Base-by-base conservation (phyloP, 2,329 filamentous ascomycete genomes). In the Alternaria sp. region DNA sequence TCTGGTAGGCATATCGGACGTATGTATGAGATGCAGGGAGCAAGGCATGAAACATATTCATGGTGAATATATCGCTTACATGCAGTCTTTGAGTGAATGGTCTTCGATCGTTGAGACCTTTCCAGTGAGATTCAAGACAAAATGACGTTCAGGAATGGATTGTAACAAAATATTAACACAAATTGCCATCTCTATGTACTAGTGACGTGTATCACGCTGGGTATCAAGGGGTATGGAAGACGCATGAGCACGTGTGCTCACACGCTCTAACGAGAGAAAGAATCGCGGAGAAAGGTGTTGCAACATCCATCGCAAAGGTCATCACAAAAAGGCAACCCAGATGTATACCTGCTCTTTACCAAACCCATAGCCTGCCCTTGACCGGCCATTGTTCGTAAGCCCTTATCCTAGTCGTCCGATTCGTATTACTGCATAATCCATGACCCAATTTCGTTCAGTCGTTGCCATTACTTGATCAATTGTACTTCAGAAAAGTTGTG, bases 161-260 rank as follows among this genome's bases (percentile, higher is more conserved):
- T 9, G 18, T 2, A 54, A 34, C 20, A n/a, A 34, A 34, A 10
- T 25, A 36, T 54, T 34, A 54, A 45, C 8, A 22, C 40, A 54
- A 20, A 54, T 25, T 54, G 27, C 51, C 51, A 53, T 43, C 44
- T 52, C 44, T 52, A 51, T 40, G 45, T 58, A 58, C 55, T 54
- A 20, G 14, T 54, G 27, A 12, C 36, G 34, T 22, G 43, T 54
- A 53, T 46, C 25, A 51, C 49, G 38, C 27, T 38, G 57, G 57
- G 57, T 59, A 59, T 59, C 57, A 55, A 56, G 52, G 43, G 43
- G 25, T 32, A 41, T 32, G 28, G 48, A 20, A 46, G 49, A 34
- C 25, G 49, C 25, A 28, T 28, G 27, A 46, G 32, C 41, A 58
- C 38, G 28, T 50, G 38, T 25, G 40, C 49, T 41, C 52, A 36